Evolutionary conservation across 2,329 filamentous ascomycete species (phyloP).

Genomic region (Beauveria caledonica): DNA sequence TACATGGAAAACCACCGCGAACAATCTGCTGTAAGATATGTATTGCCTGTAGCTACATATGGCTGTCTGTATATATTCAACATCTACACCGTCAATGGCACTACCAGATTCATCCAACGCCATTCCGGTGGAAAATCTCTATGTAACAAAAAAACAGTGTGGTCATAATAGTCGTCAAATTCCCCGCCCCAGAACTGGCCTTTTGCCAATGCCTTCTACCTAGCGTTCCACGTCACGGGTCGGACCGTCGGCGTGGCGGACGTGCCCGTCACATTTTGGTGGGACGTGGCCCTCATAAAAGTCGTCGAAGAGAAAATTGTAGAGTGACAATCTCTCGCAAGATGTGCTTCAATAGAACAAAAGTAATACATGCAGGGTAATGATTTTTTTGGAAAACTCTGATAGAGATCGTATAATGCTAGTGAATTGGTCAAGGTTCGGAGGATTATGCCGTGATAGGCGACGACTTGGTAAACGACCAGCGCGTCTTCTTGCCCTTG

Average conservation of each 20-base stretch:
- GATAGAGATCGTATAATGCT: background rate
- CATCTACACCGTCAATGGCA: background rate
- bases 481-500: slow-evolving; percentile 23
- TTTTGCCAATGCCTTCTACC: background rate
- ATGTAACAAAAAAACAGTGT: background rate
- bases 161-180: slow-evolving; percentile 5
- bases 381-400: background rate
- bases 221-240: background rate
- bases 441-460: slow-evolving; percentile 20
- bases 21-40: background rate
- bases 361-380: background rate
- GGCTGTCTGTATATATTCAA: background rate
- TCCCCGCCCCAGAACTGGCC: background rate
- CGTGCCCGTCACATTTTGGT: background rate
- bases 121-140: background rate
- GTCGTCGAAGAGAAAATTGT: background rate
- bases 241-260: background rate
- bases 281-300: background rate
- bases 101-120: background rate
- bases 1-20: background rate
- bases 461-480: slow-evolving; percentile 20
- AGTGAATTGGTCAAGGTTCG: too few relatives aligned
- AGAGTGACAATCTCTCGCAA: background rate
- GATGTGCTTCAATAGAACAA: background rate
- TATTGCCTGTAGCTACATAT: background rate